Conservation (phyloP, 2,329 filamentous ascomycete genomes). For the Exophiala spinifera region DNA sequence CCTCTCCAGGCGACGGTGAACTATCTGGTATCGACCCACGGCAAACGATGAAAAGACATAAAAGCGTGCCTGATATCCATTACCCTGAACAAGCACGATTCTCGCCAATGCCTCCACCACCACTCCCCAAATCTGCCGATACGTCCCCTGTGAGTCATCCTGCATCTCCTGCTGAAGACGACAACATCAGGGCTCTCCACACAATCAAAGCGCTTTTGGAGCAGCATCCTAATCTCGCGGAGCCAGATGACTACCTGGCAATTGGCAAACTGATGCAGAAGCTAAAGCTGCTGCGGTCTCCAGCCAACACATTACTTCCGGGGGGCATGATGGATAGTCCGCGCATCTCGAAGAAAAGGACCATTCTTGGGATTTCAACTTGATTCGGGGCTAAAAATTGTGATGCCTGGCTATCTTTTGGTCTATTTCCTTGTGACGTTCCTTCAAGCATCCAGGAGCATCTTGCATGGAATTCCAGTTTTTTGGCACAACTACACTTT, state of each 20-base stretch:
- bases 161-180: constrained; percentile 68
- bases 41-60: constrained; percentile 43
- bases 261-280: constrained; percentile 84
- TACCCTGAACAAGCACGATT: constrained; percentile 41
- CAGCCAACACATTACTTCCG: constrained; percentile 35
- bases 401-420: neutral
- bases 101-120: constrained; percentile 40
- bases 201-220: constrained; percentile 80
- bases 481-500: neutral
- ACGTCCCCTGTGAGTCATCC: constrained; percentile 56
- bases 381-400: constrained; percentile 20
- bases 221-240: constrained; percentile 67
- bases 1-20: constrained; percentile 29
- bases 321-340: constrained; percentile 43
- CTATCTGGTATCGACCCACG: constrained; percentile 32
- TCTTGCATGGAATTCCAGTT: neutral
- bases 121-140: constrained; percentile 39
- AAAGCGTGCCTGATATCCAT: constrained; percentile 45
- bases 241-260: constrained; percentile 72
- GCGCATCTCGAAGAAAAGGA: constrained; percentile 45
- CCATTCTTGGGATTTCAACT: constrained; percentile 40
- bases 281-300: constrained; percentile 64
- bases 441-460: constrained; percentile 6
- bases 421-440: constrained; percentile 6
- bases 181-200: constrained; percentile 77